Conservation (phyloP, 2,329 filamentous ascomycete genomes). For the Cytospora chrysosperma region DNA sequence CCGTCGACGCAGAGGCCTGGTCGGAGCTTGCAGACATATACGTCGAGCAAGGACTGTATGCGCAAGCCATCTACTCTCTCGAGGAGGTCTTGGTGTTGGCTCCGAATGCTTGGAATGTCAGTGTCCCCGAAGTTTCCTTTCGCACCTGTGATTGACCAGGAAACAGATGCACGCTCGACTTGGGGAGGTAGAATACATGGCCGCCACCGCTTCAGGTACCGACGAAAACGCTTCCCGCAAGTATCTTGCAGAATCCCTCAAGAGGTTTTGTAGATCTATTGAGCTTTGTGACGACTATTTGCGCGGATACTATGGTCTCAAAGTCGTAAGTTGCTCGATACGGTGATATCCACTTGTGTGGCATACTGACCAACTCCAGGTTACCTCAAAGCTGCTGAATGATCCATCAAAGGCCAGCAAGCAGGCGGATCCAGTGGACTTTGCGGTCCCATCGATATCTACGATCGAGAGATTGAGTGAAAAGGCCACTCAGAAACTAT, state of each 20-base stretch:
- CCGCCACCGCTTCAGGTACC: slow-evolving; percentile 45
- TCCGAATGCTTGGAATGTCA: slow-evolving; percentile 93
- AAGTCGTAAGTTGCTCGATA: slow-evolving; percentile 56
- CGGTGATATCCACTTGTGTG: neutral
- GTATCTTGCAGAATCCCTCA: slow-evolving; percentile 69
- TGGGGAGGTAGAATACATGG: slow-evolving; percentile 79
- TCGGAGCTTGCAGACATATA: slow-evolving; percentile 88
- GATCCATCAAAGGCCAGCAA: slow-evolving; percentile 44
- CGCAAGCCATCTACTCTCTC: slow-evolving; percentile 81
- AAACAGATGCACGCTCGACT: slow-evolving; percentile 77
- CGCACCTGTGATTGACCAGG: slow-evolving; percentile 25
- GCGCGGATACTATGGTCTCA: slow-evolving; percentile 88
- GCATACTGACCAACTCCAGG: slow-evolving; percentile 38
- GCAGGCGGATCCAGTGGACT: slow-evolving; percentile 47
- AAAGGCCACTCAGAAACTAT: slow-evolving; percentile 69
- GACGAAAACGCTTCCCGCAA: slow-evolving; percentile 44
- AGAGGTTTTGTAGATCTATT: slow-evolving; percentile 84
- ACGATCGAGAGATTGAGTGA: slow-evolving; percentile 69
- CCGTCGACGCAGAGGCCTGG: slow-evolving; percentile 93
- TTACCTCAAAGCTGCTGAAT: slow-evolving; percentile 50
- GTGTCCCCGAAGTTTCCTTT: slow-evolving; percentile 35
- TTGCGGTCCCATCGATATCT: slow-evolving; percentile 53
- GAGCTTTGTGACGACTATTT: slow-evolving; percentile 93
- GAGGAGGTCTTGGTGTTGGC: slow-evolving; percentile 86
- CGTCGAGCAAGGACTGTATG: slow-evolving; percentile 71